phyloP scores from a whole-genome alignment of 345 rosid genomes.

The Euclidium syriacum region DNA sequence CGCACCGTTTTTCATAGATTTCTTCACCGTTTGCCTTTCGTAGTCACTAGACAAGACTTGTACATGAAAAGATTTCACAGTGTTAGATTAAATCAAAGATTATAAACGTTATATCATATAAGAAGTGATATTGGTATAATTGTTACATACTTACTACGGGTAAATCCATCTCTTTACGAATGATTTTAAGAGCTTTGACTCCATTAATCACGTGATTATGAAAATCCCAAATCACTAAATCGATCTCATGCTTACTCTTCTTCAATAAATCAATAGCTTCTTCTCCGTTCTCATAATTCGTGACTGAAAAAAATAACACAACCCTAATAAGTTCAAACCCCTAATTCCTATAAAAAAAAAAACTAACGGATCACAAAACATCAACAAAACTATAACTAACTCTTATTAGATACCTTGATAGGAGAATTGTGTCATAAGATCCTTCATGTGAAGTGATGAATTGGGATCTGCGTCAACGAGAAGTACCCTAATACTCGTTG shows the following conservation, averaged over 20 bases:
- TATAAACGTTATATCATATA: not conserved
- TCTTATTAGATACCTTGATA: constrained; percentile 16
- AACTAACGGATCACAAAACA: not conserved
- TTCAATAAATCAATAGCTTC: constrained; percentile 5
- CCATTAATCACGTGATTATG: constrained; percentile 12
- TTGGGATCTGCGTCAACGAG: constrained; percentile 22
- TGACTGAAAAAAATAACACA: constrained; percentile 8
- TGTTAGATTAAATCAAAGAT: not conserved
- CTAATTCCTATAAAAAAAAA: not conserved
- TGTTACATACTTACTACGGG: constrained; percentile 23
- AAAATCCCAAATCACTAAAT: constrained; percentile 26
- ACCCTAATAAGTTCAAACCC: not conserved
- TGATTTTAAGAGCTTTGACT: constrained; percentile 14
- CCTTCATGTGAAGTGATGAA: not conserved
- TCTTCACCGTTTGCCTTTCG: constrained; percentile 4
- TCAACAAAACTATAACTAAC: not conserved
- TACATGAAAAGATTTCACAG: not conserved
- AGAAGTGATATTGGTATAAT: not conserved
- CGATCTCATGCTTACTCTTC: constrained; percentile 17
- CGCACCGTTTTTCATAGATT: constrained; percentile 7
- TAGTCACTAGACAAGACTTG: constrained; percentile 20
- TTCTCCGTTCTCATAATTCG: not conserved
- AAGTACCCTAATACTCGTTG: constrained; percentile 9
- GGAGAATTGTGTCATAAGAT: constrained; percentile 10
- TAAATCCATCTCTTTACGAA: constrained; percentile 8